Evolutionary conservation across 140 eudicot species (phyloP).

Genomic region (Ambrosia hybrid): DNA sequence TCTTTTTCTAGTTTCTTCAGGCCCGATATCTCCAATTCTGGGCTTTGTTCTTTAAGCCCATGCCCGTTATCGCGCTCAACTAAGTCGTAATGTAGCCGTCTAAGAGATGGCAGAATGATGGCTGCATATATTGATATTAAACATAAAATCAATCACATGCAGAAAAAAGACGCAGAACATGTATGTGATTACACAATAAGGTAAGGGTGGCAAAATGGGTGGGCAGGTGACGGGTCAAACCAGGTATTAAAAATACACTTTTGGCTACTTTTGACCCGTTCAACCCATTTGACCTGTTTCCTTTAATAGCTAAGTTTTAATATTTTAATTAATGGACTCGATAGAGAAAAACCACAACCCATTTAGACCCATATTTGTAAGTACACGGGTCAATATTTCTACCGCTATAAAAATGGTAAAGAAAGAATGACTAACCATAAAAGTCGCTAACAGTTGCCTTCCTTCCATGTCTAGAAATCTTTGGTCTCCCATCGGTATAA

Average conservation of each 20-base stretch:
- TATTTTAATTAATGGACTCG: no score
- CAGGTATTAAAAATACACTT: not conserved
- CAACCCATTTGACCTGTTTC: no score
- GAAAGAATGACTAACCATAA: slow-evolving; percentile 61
- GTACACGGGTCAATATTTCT: not conserved
- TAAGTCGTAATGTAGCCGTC: slow-evolving; percentile 65
- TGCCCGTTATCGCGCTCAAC: slow-evolving; percentile 45
- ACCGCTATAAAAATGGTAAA: not conserved
- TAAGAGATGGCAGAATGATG: slow-evolving; percentile 84
- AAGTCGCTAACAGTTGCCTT: slow-evolving; percentile 79
- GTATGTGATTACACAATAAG: not conserved
- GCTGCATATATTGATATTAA: slow-evolving; percentile 47
- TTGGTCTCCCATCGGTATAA: slow-evolving; percentile 71
- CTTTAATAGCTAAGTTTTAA: no score
- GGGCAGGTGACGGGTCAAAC: not conserved
- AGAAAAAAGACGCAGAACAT: not conserved
- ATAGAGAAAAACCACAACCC: not conserved
- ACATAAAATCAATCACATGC: not conserved
- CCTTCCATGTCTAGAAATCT: slow-evolving; percentile 56
- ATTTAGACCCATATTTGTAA: not conserved
- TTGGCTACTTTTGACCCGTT: no score
- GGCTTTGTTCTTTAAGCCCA: slow-evolving; percentile 18
- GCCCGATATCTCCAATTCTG: slow-evolving; percentile 24
- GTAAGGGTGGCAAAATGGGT: not conserved
- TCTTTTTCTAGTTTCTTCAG: slow-evolving; percentile 46